Percentiles rank a stretch among this genome's conserved stretches.
These are phyloP conservation scores for Pseudocercospora fijiensis DNA, from an alignment of 2,329 filamentous ascomycete species.

Conservation along the genomic window DNA sequence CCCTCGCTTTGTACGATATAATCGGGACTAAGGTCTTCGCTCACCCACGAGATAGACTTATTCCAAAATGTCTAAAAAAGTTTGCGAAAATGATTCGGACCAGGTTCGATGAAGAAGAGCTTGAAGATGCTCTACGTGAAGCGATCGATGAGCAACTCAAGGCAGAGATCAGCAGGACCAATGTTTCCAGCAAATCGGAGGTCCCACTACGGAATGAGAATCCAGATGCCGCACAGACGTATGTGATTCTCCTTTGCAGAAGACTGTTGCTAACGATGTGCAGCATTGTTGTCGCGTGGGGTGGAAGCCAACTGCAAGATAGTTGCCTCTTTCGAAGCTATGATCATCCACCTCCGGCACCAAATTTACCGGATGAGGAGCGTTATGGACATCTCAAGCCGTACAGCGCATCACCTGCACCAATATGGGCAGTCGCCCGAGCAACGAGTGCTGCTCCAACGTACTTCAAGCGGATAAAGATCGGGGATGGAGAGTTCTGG, in stretches of 20 bases:
- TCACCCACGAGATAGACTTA: background rate
- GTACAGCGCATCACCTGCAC: constrained; percentile 5
- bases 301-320: background rate
- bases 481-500: constrained; percentile 2
- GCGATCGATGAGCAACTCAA: background rate
- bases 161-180: background rate
- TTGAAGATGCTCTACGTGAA: background rate
- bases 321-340: constrained; percentile 21
- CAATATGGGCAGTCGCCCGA: constrained; percentile 22
- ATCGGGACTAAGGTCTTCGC: constrained; percentile 23
- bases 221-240: constrained; percentile 17
- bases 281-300: constrained; percentile 15
- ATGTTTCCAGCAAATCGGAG: background rate
- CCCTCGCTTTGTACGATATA: constrained; percentile 17
- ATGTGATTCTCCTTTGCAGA: background rate
- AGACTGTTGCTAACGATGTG: background rate
- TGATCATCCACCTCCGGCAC: constrained; percentile 11
- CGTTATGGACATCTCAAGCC: constrained; percentile 11
- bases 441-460: constrained; percentile 25
- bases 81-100: background rate
- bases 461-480: constrained; percentile 19
- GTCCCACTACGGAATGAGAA: constrained; percentile 13
- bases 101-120: constrained; percentile 9
- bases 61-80: background rate
- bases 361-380: constrained; percentile 1